These are phyloP conservation scores for Rhizopogon roseolus DNA, from an alignment of 768 basidiomycete genomes.

Conservation along the genomic window DNA sequence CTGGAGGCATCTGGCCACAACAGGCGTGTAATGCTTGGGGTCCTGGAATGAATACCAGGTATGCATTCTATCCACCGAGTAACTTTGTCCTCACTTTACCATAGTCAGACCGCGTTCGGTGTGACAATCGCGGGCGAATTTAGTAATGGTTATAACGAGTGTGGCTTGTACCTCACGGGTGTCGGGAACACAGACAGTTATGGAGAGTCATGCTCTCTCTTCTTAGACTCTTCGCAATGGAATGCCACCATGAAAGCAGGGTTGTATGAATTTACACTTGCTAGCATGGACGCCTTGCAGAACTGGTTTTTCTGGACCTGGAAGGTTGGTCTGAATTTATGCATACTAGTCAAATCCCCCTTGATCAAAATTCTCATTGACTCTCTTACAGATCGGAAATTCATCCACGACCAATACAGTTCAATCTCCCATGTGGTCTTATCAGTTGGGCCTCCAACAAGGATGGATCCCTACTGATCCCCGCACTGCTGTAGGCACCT, in stretches of 20 bases:
- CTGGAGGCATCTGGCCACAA: constrained; percentile 42
- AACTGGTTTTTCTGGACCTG: constrained; percentile 80
- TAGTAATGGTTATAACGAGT: constrained; percentile 61
- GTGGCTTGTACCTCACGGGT: constrained; percentile 48
- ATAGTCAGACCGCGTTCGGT: constrained; percentile 54
- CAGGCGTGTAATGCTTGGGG: constrained; percentile 60
- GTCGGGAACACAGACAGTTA: constrained; percentile 21
- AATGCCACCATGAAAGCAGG: constrained; percentile 46
- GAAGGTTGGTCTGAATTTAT: constrained; percentile 41
- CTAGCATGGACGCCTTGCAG: constrained; percentile 63
- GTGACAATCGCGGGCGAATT: constrained; percentile 76
- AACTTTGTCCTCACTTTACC: background rate
- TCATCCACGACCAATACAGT: constrained; percentile 43
- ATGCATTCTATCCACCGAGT: constrained; percentile 24
- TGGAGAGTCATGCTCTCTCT: constrained; percentile 37
- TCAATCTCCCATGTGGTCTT: constrained; percentile 63
- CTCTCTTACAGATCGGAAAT: constrained; percentile 46
- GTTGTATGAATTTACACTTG: constrained; percentile 44
- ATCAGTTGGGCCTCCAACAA: constrained; percentile 61
- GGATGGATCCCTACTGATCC: constrained; percentile 83
- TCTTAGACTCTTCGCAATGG: constrained; percentile 48
- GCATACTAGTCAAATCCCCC: background rate
- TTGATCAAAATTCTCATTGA: background rate
- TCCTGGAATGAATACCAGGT: constrained; percentile 41
- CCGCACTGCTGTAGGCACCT: constrained; percentile 58